phyloP scores from a whole-genome alignment of 73 alveolate species.

The Stentor coeruleus region DNA sequence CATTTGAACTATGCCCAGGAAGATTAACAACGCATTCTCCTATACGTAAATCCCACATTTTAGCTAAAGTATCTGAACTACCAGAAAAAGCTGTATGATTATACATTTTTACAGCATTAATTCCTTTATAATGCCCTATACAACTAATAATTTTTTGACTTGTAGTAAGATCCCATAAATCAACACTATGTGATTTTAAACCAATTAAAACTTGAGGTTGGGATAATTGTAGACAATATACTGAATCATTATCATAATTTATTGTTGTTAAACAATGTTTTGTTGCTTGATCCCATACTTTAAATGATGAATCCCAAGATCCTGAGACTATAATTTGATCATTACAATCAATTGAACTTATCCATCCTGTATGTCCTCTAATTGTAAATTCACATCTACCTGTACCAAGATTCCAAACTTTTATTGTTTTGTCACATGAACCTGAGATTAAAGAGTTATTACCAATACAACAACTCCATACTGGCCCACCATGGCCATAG shows the following conservation, averaged over 20 bases:
- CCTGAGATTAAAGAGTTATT: neutral
- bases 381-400: conserved; percentile 9
- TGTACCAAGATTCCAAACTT: neutral
- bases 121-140: conserved; percentile 7
- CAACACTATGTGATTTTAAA: neutral
- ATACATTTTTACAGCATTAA: neutral
- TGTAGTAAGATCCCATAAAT: conserved; percentile 14
- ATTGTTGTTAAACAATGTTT: neutral
- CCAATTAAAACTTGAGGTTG: neutral
- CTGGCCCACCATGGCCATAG: conserved; percentile 25
- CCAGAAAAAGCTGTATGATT: neutral
- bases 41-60: conserved; percentile 1
- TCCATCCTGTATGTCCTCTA: conserved; percentile 11
- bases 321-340: neutral
- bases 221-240: neutral
- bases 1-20: conserved; percentile 4
- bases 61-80: neutral
- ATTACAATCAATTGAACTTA: neutral
- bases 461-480: neutral
- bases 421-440: neutral
- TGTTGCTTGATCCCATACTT: conserved; percentile 4
- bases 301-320: conserved; percentile 18
- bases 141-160: neutral
- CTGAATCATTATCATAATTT: neutral
- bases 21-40: conserved; percentile 7